phyloP scores from a whole-genome alignment of 257 asterid genomes.

The Plantago ovata region DNA sequence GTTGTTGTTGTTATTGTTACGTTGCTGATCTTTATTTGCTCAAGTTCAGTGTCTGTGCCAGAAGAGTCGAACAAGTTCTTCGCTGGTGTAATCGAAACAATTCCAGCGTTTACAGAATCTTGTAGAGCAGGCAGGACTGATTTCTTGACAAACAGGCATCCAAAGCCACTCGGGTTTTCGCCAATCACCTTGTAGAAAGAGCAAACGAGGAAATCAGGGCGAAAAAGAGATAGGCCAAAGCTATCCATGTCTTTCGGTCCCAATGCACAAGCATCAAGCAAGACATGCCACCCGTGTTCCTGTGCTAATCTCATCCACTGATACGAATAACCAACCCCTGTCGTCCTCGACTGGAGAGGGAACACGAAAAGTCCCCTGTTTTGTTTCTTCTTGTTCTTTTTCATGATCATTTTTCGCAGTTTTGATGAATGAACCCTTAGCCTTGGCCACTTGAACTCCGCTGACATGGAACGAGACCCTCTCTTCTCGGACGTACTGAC shows the following conservation, averaged over 20 bases:
- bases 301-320: conserved; percentile 91
- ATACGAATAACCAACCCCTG: conserved; percentile 72
- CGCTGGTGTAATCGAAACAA: conserved; percentile 52
- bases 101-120: conserved; percentile 49
- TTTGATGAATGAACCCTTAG: conserved; percentile 50
- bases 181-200: conserved; percentile 90
- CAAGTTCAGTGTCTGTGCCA: conserved; percentile 57
- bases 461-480: conserved; percentile 61
- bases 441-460: conserved; percentile 94
- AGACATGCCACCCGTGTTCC: conserved; percentile 87
- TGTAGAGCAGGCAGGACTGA: conserved; percentile 50
- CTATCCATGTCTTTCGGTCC: conserved; percentile 91
- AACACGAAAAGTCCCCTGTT: conserved; percentile 68
- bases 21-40: conserved; percentile 17
- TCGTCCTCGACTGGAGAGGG: conserved; percentile 90
- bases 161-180: conserved; percentile 91
- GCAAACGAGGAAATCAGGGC: conserved; percentile 77
- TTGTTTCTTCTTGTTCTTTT: conserved; percentile 45
- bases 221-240: conserved; percentile 76
- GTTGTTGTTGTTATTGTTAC: too few relatives aligned
- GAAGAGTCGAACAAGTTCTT: conserved; percentile 44
- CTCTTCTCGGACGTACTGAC: conserved; percentile 48
- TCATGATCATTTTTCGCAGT: conserved; percentile 46
- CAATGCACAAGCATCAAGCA: conserved; percentile 83
- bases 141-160: conserved; percentile 77